These are phyloP conservation scores for Candida pseudoglaebosa DNA, from an alignment of 805 yeast species.

Conservation along the genomic window DNA sequence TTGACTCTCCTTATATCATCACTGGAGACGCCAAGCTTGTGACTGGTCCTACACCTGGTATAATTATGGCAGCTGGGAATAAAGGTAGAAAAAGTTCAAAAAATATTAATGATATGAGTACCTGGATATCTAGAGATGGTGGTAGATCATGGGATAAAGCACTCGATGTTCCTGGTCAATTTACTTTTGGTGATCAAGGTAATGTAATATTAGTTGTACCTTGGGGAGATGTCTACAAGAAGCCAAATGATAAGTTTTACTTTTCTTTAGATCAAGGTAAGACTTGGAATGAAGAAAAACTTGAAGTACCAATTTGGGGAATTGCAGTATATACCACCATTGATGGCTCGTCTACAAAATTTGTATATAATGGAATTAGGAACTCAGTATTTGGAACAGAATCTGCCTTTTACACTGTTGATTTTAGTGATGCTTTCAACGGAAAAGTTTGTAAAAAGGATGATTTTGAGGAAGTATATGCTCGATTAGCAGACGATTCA, in stretches of 20 bases:
- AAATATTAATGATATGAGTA: conserved; percentile 20
- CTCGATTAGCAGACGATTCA: conserved; percentile 37
- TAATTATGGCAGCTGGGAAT: conserved; percentile 27
- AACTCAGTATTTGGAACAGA: conserved; percentile 5
- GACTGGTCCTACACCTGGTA: conserved; percentile 55
- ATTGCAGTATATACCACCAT: conserved; percentile 49
- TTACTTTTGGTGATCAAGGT: conserved; percentile 75
- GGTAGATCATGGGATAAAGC: conserved; percentile 69
- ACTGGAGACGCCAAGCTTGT: conserved; percentile 41
- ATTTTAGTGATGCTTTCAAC: conserved; percentile 55
- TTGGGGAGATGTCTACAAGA: conserved; percentile 20
- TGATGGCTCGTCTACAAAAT: conserved; percentile 65
- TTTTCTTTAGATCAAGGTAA: conserved; percentile 74
- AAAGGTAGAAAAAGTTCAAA: conserved; percentile 23
- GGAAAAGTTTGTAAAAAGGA: conserved; percentile 40
- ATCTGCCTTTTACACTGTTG: conserved; percentile 35
- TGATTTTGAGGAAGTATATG: conserved; percentile 67
- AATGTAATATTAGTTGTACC: conserved; percentile 66
- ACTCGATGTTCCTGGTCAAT: conserved; percentile 48
- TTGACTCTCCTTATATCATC: conserved; percentile 27
- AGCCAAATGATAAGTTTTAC: conserved; percentile 27
- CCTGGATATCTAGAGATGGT: conserved; percentile 72
- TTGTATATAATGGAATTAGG: conserved; percentile 46
- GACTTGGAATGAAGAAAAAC: conserved; percentile 52
- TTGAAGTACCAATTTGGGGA: conserved; percentile 44